Evolutionary conservation across 2,329 filamentous ascomycete genomes (phyloP).

Genomic region (Fusarium proliferatum): DNA sequence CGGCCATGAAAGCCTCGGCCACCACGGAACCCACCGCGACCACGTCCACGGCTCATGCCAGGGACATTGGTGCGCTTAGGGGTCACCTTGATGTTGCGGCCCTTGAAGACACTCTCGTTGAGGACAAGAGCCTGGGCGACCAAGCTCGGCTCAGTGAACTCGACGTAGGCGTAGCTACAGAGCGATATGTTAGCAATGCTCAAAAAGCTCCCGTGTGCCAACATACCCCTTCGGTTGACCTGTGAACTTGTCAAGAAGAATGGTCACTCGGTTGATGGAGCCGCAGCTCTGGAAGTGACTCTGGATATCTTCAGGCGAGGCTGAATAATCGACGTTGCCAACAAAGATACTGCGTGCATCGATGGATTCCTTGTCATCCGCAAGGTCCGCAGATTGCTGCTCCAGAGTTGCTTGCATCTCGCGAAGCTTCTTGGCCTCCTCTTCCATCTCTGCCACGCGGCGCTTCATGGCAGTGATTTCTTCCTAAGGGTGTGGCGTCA

Average conservation of each 20-base stretch:
- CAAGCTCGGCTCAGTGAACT: conserved; percentile 93
- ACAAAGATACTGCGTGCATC: conserved; percentile 97
- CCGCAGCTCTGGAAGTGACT: conserved; percentile 98
- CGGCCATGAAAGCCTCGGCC: conserved; percentile 65
- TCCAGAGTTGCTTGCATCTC: conserved; percentile 91
- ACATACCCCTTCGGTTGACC: conserved; percentile 98
- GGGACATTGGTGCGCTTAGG: conserved; percentile 98
- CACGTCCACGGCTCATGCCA: conserved; percentile 87
- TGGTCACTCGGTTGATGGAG: conserved; percentile 97
- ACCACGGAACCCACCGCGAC: conserved; percentile 45
- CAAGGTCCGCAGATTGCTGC: conserved; percentile 82
- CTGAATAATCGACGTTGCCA: conserved; percentile 97
- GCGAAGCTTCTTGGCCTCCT: conserved; percentile 84
- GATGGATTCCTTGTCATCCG: conserved; percentile 95
- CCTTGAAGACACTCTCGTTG: conserved; percentile 96
- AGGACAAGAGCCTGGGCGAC: conserved; percentile 94
- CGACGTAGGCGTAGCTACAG: conserved; percentile 94
- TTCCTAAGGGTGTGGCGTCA: conserved; percentile 63
- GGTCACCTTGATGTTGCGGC: conserved; percentile 91
- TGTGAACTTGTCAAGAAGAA: conserved; percentile 96
- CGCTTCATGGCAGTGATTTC: conserved; percentile 90
- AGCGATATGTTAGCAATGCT: conserved; percentile 24
- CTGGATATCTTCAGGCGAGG: conserved; percentile 95
- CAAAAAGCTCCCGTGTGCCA: background rate
- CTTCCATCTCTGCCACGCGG: conserved; percentile 89